Evolutionary conservation across 179 eudicot species (phyloP), one percentile per base, ranked within the genome.

Genomic region (Beta lomatogona): DNA sequence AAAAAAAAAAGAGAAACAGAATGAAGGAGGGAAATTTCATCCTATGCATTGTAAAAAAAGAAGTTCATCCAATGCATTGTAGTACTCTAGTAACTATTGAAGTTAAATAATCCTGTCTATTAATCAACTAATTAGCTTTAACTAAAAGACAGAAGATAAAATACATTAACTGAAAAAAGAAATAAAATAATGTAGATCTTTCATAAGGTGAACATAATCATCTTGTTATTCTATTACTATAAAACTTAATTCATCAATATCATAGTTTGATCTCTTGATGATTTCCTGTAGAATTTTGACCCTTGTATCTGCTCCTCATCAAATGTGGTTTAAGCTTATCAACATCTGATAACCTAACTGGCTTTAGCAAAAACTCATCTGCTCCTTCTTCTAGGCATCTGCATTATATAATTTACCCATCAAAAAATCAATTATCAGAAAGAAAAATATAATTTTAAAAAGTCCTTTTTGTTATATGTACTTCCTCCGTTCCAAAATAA

Each of bases 311-410:
- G 77, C 44, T 69, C 76, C 66, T 79, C 58, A 76, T 59, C 53
- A 83, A 70, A 63, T 83, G 80, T 5, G 86, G 86, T 50, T 69
- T 86, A 36, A 86, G 79, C 74, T 84, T 86, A 63, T 79, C 78
- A 65, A 84, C 81, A 63, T 84, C 86, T 9, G 87, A 86, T 76
- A 71, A 75, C 46, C 63, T 80, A 44, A 86, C 86, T 63, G 86
- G 86, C 61, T 86, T 83, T 63, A 86, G 59, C 36, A 83, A 71
- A 74, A 81, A 84, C 11, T 86, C 87, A 8, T 84, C 79, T 9
- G 89, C 87, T 76, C 89, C 87, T 22, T 86, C 89, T 45, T 84
- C 85, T 55, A 84, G 61, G 48, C 86, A 83, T 66, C 86, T 79
- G 22, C 64, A 50, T 63, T 41, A 28, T 64, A 25, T 5, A 25